Evolutionary conservation across 2,329 filamentous ascomycete species (phyloP), one percentile per base, ranked within the genome.

Genomic region (Sclerotinia spermophila): DNA sequence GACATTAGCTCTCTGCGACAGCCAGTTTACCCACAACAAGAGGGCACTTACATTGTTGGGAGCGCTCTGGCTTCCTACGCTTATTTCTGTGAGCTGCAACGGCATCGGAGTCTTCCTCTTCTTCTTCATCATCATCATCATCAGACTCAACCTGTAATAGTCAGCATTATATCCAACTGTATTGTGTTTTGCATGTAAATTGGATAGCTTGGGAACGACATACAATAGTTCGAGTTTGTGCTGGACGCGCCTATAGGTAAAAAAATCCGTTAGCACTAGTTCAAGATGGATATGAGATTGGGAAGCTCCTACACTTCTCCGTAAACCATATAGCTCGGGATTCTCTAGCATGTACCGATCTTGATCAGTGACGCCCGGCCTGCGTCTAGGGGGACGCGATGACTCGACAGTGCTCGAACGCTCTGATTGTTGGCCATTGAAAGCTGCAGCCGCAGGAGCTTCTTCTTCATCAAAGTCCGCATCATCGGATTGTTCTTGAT

Each of bases 241-340:
- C 84, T 73, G 85, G 85, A 76, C 89, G 86, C 75, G 88, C 88
- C 79, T 80, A 62, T 65, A 33, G 27, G 59, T 58, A 67, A 13
- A 65, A 70, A 33, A 70, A 45, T 27, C 66, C 55, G 69, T 78
- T 68, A 79, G 75, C 68, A 72, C 44, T 38, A 35, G 10, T 30
- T 65, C 11, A 38, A 11, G 24, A 15, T 11, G 33, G 21, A 38
- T 51, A 24, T 30, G 21, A 45, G 6, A 35, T 42, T 13, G 13
- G 17, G 45, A 69, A 66, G 67, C 33, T 82, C 91, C 73, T 90
- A 96, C 94, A 84, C 96, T 99, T 83, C 96, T 89, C 76, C 96
- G 89, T 75, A 99, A 85, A 62, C 96, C 96, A 83, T 98, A 99
- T 13, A 99, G 85, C 82, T 97, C 94, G 59, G 96, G 96, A 78